Percentiles rank a stretch among this genome's conserved stretches.
These are phyloP conservation scores for Aspergillus caelatus DNA, from an alignment of 2,329 filamentous ascomycete species.

Conservation along the genomic window DNA sequence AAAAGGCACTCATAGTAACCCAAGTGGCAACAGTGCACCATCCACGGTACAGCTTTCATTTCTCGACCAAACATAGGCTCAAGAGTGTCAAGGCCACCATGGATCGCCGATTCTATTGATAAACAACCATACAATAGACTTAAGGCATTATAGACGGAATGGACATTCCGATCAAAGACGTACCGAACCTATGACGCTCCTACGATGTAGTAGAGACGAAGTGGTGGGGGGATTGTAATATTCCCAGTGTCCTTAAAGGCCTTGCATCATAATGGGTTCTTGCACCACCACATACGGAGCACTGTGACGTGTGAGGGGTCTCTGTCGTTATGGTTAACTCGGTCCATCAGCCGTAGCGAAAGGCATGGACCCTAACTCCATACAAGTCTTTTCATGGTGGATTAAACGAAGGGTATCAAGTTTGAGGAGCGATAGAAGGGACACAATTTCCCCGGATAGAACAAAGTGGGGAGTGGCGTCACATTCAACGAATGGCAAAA, in stretches of 20 bases:
- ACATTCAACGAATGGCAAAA: slow-evolving; percentile 8
- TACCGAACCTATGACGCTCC: background rate
- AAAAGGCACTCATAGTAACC: slow-evolving; percentile 13
- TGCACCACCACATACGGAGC: background rate
- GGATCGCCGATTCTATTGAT: background rate
- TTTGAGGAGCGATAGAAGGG: background rate
- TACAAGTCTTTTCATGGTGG: background rate
- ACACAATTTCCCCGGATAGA: background rate
- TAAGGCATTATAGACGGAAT: slow-evolving; percentile 3
- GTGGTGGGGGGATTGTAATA: background rate
- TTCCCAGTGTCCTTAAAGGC: no score
- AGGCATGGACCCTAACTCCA: background rate
- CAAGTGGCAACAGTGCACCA: slow-evolving; percentile 15
- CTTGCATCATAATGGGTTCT: background rate
- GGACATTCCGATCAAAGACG: background rate
- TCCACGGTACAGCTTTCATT: slow-evolving; percentile 14
- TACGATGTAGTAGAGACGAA: background rate
- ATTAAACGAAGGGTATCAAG: background rate
- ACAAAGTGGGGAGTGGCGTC: slow-evolving; percentile 10
- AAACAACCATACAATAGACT: background rate
- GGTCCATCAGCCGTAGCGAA: background rate
- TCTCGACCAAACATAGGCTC: slow-evolving; percentile 6
- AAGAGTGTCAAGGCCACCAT: background rate
- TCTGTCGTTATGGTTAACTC: background rate
- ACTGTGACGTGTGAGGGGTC: background rate